These are phyloP conservation scores for Aspergillus quadrilineatus DNA, from an alignment of 2,329 filamentous ascomycete species.

Conservation along the genomic window DNA sequence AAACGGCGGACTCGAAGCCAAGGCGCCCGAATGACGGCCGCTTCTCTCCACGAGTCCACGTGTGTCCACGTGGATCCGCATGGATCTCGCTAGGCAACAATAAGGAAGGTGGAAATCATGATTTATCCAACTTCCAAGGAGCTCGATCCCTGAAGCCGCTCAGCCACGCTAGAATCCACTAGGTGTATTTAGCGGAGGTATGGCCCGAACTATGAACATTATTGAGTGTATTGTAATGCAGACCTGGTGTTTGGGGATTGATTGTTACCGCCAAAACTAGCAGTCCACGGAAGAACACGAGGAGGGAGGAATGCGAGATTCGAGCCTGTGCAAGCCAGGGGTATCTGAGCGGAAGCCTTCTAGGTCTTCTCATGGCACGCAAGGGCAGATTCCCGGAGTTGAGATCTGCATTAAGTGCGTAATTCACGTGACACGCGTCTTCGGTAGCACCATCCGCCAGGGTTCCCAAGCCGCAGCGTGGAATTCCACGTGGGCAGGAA, in stretches of 20 bases:
- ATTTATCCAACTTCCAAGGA: not conserved
- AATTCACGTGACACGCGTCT: slow-evolving; percentile 11
- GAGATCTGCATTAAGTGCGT: slow-evolving; percentile 23
- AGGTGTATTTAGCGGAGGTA: slow-evolving; percentile 8
- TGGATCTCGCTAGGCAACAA: slow-evolving; percentile 29
- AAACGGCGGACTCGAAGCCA: slow-evolving; percentile 11
- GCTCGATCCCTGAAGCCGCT: slow-evolving; percentile 11
- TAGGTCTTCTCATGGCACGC: slow-evolving; percentile 1
- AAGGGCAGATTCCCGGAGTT: not conserved
- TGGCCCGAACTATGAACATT: not conserved
- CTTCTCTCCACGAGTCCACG: slow-evolving; percentile 36
- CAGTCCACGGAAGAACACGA: not conserved
- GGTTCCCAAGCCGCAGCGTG: not conserved
- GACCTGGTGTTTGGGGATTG: not conserved
- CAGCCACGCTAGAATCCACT: slow-evolving; percentile 14
- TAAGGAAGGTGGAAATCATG: slow-evolving; percentile 27
- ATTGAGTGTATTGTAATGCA: not conserved
- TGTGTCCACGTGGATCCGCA: slow-evolving; percentile 38
- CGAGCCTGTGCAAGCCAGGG: not conserved
- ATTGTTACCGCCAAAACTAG: not conserved
- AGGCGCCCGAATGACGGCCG: slow-evolving; percentile 17
- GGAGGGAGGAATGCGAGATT: not conserved
- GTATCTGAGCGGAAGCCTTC: not conserved
- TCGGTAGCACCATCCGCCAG: not conserved
- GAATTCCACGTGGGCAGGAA: slow-evolving; percentile 21